A percentile compares a stretch with the other conserved stretches of the same genome.
Evolutionary conservation across 371 early-diverging fungal genomes (phyloP).

Genomic region (Zychaea mexicana): DNA sequence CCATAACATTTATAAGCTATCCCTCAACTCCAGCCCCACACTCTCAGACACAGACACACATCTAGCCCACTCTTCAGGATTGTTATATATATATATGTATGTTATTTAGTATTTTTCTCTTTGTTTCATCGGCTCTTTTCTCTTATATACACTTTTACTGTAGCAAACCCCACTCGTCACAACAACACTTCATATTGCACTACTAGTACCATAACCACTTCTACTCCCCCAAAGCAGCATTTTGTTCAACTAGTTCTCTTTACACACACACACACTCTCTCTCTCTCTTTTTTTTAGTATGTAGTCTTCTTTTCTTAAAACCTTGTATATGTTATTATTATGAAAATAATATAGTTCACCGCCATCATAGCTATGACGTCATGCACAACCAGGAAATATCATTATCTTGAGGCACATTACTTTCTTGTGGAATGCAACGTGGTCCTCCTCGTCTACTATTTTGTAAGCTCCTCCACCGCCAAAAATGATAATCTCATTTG

Average conservation of each 20-base stretch:
- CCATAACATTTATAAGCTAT: not conserved
- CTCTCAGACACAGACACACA: not conserved
- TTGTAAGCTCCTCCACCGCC: too few species aligned
- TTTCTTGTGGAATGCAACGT: constrained; percentile 8
- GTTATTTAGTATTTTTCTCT: not conserved
- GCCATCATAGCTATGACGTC: not conserved
- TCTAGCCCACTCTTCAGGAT: not conserved
- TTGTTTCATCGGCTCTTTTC: not conserved
- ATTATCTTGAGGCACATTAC: not conserved
- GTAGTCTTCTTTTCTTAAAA: constrained; percentile 1
- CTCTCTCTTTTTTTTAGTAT: not conserved
- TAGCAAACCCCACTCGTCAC: not conserved
- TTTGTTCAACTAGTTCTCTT: not conserved
- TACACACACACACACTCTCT: not conserved
- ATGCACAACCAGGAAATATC: too few species aligned
- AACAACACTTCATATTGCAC: not conserved
- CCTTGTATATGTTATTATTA: not conserved
- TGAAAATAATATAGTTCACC: not conserved
- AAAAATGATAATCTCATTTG: too few species aligned
- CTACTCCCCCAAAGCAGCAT: not conserved
- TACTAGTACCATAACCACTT: not conserved
- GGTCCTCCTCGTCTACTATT: not conserved
- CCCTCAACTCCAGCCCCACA: too few species aligned
- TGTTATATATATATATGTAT: not conserved
- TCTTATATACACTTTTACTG: not conserved